phyloP scores from a whole-genome alignment of 306 rosid species.

The Ochetophila trinervis region DNA sequence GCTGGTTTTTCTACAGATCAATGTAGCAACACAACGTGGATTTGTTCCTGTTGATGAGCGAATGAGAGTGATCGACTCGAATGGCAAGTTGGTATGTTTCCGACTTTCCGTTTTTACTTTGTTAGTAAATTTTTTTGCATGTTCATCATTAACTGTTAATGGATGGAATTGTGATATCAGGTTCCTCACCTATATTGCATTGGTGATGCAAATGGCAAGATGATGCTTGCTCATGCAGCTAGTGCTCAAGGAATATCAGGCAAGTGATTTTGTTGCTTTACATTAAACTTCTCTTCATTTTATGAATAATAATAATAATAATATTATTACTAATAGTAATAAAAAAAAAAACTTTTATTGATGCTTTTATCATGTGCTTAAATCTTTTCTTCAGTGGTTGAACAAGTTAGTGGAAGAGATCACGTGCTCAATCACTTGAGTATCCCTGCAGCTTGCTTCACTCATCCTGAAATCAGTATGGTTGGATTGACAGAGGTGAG shows the following conservation, averaged over 20 bases:
- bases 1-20: conserved; percentile 52
- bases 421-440: conserved; percentile 90
- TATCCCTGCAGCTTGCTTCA: conserved; percentile 95
- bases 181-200: conserved; percentile 88
- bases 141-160: conserved; percentile 20
- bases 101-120: conserved; percentile 24
- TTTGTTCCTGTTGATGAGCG: conserved; percentile 93
- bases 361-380: conserved; percentile 7
- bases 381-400: conserved; percentile 60
- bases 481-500: conserved; percentile 89
- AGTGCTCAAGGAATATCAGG: conserved; percentile 99
- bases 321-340: no score
- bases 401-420: conserved; percentile 93
- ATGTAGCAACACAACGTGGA: conserved; percentile 81
- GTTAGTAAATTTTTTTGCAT: conserved; percentile 6
- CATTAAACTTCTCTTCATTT: conserved; percentile 1
- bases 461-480: conserved; percentile 97
- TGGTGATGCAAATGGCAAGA: conserved; percentile 95
- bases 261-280: conserved; percentile 14
- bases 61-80: conserved; percentile 73
- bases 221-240: conserved; percentile 99
- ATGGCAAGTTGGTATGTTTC: conserved; percentile 80
- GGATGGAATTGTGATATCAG: conserved; percentile 43
- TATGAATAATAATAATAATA: conserved; percentile 10
- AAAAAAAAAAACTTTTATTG: not conserved